These are phyloP conservation scores for Byssochlamys sp. DNA, from an alignment of 2,329 filamentous ascomycete species.

Conservation along the genomic window DNA sequence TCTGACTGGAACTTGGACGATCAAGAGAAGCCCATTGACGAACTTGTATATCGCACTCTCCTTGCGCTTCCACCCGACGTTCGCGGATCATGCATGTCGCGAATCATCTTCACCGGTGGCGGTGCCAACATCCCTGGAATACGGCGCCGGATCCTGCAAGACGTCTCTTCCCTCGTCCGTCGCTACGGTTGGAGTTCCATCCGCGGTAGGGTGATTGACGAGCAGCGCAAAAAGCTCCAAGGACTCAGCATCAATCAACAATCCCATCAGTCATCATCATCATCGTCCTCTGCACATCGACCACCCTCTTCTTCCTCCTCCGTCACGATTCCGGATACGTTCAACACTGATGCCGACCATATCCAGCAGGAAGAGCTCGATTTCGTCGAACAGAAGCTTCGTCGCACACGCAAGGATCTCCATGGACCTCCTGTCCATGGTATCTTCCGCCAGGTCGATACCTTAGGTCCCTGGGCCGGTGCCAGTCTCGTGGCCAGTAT, in stretches of 20 bases:
- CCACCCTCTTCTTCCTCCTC: not conserved
- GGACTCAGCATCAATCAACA: constrained; percentile 21
- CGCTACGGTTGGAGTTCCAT: constrained; percentile 69
- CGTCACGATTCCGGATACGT: not conserved
- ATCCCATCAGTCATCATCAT: constrained; percentile 7
- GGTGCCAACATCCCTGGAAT: constrained; percentile 70
- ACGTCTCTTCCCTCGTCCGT: constrained; percentile 59
- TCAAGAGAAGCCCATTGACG: constrained; percentile 68
- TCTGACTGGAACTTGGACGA: constrained; percentile 62
- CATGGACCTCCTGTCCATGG: constrained; percentile 26
- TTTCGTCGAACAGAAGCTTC: constrained; percentile 36
- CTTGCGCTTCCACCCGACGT: constrained; percentile 71
- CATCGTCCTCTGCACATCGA: constrained; percentile 11
- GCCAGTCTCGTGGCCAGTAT: constrained; percentile 52
- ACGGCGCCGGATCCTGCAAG: constrained; percentile 64
- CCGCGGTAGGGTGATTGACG: constrained; percentile 55
- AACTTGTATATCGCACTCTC: constrained; percentile 66
- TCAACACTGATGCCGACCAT: constrained; percentile 5
- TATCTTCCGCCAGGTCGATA: constrained; percentile 46
- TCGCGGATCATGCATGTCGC: constrained; percentile 74
- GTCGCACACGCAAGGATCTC: constrained; percentile 26
- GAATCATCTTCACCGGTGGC: constrained; percentile 77
- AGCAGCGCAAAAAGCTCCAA: constrained; percentile 37
- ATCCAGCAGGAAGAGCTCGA: constrained; percentile 34
- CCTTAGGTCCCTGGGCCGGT: constrained; percentile 55